A percentile compares a stretch with the other conserved stretches of the same genome.
These are phyloP conservation scores for Ormosia emarginata DNA, from an alignment of 306 rosid genomes.

Conservation along the genomic window DNA sequence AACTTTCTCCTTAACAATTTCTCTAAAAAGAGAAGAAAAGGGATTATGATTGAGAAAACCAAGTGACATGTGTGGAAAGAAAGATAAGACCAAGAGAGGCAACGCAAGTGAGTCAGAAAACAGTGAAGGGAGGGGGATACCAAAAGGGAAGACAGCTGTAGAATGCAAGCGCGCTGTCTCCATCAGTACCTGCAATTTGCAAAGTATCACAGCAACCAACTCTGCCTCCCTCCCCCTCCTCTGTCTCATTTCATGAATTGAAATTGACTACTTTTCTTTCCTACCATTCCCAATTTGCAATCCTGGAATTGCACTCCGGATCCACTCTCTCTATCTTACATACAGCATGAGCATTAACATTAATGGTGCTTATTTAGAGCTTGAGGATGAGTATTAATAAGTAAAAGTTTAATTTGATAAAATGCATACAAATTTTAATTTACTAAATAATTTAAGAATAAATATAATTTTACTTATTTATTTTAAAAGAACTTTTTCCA, in stretches of 20 bases:
- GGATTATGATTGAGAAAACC: background rate
- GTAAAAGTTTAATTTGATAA: too few species aligned
- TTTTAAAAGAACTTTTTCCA: background rate
- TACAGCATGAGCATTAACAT: background rate
- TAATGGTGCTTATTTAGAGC: background rate
- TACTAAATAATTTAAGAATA: too few species aligned
- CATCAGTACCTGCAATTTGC: conserved; percentile 10
- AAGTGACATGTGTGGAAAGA: background rate
- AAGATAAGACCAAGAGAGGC: background rate
- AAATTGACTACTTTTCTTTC: background rate
- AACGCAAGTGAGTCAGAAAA: background rate
- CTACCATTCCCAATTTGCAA: background rate
- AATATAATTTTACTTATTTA: too few species aligned
- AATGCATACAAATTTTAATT: too few species aligned
- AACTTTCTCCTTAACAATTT: too few species aligned
- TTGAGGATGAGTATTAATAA: too few species aligned
- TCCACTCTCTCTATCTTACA: background rate
- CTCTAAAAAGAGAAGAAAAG: background rate
- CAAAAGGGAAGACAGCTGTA: conserved; percentile 19
- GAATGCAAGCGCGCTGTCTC: conserved; percentile 12
- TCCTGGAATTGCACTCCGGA: background rate
- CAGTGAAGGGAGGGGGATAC: background rate
- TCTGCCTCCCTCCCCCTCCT: background rate
- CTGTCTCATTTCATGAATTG: background rate
- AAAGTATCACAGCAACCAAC: background rate